phyloP scores from a whole-genome alignment of 2,329 filamentous ascomycete species.

The Paracamarosporium sp. region DNA sequence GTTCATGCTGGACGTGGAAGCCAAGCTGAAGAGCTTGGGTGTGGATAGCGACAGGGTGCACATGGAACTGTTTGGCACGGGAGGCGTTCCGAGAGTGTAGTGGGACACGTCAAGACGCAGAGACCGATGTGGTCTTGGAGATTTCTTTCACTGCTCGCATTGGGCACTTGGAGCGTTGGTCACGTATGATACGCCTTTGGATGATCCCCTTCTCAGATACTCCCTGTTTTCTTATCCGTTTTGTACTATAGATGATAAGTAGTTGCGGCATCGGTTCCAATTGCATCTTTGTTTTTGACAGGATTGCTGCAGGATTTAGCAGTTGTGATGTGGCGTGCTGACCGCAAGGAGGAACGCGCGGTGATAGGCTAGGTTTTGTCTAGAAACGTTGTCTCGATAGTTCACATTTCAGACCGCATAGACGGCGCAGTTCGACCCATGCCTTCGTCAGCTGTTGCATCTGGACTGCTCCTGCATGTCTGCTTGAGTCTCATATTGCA shows the following conservation, averaged over 20 bases:
- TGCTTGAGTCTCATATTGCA: too few species aligned
- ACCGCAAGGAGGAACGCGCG: background rate
- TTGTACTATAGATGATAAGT: background rate
- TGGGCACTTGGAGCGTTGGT: background rate
- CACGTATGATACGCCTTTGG: background rate
- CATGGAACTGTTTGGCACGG: constrained; percentile 68
- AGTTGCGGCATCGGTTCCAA: background rate
- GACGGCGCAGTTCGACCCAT: background rate
- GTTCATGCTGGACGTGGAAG: constrained; percentile 71
- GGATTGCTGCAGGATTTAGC: background rate
- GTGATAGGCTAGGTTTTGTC: background rate
- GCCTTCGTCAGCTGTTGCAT: background rate
- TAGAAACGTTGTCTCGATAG: background rate
- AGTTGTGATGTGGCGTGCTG: background rate
- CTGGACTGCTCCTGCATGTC: background rate
- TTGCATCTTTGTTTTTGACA: background rate
- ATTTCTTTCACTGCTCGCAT: background rate
- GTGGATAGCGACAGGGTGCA: constrained; percentile 66
- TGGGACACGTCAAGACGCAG: too few species aligned
- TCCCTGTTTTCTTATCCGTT: background rate
- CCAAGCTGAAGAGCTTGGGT: constrained; percentile 61
- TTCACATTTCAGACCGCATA: background rate
- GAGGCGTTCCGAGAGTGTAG: constrained; percentile 40
- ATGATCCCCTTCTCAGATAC: background rate
- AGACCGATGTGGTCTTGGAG: background rate